Percentiles rank a stretch among this genome's conserved stretches.
These are phyloP conservation scores for Aphanomyces cochlioides DNA, from an alignment of 352 stramenopile genomes.

Conservation along the genomic window DNA sequence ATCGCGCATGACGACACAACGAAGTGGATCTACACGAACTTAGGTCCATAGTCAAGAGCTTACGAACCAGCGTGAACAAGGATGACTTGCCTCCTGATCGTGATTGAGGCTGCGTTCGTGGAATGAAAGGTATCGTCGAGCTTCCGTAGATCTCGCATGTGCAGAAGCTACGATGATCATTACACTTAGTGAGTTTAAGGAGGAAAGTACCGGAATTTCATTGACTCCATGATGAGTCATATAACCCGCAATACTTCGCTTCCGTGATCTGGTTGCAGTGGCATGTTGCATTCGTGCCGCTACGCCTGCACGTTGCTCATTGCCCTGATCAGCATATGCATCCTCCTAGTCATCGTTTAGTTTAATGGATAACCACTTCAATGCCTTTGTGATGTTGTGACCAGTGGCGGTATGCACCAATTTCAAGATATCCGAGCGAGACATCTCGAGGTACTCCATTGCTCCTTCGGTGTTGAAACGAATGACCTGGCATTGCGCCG, in stretches of 20 bases:
- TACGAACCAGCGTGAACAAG: conserved; percentile 39
- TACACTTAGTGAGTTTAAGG: not conserved
- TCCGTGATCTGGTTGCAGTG: too few species aligned
- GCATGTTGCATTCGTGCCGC: too few species aligned
- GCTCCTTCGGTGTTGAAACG: conserved; percentile 13
- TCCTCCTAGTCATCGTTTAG: not conserved
- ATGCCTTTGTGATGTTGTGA: not conserved
- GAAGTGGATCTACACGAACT: conserved; percentile 38
- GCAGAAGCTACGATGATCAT: conserved; percentile 38
- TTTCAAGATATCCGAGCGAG: conserved; percentile 18
- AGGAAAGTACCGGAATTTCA: too few species aligned
- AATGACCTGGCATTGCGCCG: conserved; percentile 6
- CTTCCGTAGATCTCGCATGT: conserved; percentile 46
- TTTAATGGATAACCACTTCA: not conserved
- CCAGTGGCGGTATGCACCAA: conserved; percentile 2
- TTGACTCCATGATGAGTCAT: too few species aligned
- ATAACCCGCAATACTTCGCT: too few species aligned
- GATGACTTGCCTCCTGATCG: conserved; percentile 45
- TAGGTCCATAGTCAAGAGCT: not conserved
- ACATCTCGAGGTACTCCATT: conserved; percentile 24
- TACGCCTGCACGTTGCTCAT: too few species aligned
- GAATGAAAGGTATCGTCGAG: conserved; percentile 40
- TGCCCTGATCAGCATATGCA: too few species aligned
- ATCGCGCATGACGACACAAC: conserved; percentile 48
- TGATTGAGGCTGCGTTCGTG: conserved; percentile 40